Evolutionary conservation across 768 basidiomycete species (phyloP), one percentile per base, ranked within the genome.

Genomic region (Strobilomyces dryophilus): DNA sequence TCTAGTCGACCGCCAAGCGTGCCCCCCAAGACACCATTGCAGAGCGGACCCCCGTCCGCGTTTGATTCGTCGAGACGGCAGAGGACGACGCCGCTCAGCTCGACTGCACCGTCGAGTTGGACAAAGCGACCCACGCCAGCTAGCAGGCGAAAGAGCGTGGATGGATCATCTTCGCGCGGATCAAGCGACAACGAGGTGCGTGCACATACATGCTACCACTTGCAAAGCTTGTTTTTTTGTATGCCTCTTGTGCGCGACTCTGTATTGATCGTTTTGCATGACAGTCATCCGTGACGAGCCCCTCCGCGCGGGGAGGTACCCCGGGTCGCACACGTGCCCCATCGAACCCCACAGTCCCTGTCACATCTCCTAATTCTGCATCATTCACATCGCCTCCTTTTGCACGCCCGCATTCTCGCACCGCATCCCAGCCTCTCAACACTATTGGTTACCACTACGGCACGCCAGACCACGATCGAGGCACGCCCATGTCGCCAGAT

Each of bases 171-270:
- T 40, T 69, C 66, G 39, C 73, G 71, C 24, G 67, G 72, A 8
- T 56, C 66, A 44, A 91, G 89, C 61, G 90, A 92, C 59, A 83
- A 84, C 3, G 90, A 92, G 76, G 89, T 89, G 40, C 47, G 79
- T 59, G 14, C 58, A 36, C 49, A 32, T 45, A 5, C 8, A 10
- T 52, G 17, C 32, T 36, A 26, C 56, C 27, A 24, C 41, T 49
- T 31, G 26, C 9, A 8, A 11, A 31, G 26, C 34, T 51, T 48
- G 9, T 53, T 8, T 45, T 34, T 51, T 5, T 41, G 1, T 34
- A 29, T 27, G 34, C 24, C 32, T 47, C 27, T 41, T 35, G n/a
- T 39, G 42, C 45, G 20, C 24, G 39, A 56, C 44, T 45, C 26
- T 47, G 47, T 49, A 20, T 45, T 63, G 45, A 61, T 53, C 50